Base-by-base conservation (phyloP, 78 protist genomes). In the Acrasis kona region DNA sequence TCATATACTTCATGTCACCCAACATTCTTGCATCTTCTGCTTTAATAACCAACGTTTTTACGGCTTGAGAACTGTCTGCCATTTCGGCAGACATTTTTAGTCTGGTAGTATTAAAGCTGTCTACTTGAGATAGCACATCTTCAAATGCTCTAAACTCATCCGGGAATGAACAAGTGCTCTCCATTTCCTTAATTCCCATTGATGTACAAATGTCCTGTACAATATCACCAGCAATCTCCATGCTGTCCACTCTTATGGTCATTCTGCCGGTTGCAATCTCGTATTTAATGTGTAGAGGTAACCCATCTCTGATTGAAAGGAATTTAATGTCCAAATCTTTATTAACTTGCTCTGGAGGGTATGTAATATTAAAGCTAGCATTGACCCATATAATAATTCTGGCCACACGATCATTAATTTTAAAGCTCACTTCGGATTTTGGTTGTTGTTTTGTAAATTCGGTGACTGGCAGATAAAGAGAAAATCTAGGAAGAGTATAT, bases 1-100 rank as follows among this genome's bases (percentile, higher is more conserved):
- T 12, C 78, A 70, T 78, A 57, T 9, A 1, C 32, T 9, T 38
- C 77, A 77, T 70, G 32, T 82, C 70, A 29, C 30, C n/a, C 8
- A 82, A 67, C 27, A 83, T 5, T 10, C 87, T 64, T 30, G 78
- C 57, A 28, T 83, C 87, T 42, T 83, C 87, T 0, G 87, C 87
- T 40, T 32, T n/a, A 65, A 83, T 6, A 5, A 83, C 74, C 27
- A 83, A 39, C 40, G 69, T n/a, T 69, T 83, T 83, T n/a, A 78
- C 78, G 19, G 32, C 30, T 30, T 76, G 80, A 12, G 79, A 28
- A 5, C 36, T 8, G 40, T 83, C 87, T 19, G 87, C 87, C 69
- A 83, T 78, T 10, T 83, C 83, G 1, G 80, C 80, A 0, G 87
- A 65, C 27, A 83, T 57, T 67, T 42, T 0, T 10, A 83, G 32